Base-by-base conservation (phyloP, 768 basidiomycete genomes). In the Mycena pura region DNA sequence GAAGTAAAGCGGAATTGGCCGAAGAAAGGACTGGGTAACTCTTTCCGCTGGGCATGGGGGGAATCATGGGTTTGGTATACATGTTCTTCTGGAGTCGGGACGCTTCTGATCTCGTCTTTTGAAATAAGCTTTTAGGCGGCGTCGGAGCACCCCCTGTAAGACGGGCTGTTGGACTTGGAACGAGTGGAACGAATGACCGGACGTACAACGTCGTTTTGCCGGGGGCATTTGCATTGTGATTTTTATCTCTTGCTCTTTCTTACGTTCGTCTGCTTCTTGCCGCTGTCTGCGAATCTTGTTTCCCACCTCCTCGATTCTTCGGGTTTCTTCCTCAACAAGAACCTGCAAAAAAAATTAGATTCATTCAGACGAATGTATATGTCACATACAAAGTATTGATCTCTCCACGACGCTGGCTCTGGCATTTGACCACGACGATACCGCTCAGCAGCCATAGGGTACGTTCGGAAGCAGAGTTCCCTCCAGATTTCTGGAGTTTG, bases 161-260 rank as follows among this genome's bases (percentile, higher is more conserved):
- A 56, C 21, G 47, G 39, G 36, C 45, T 32, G 48, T 62, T 65
- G 55, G 68, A 28, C 52, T n/a, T 40, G 65, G 57, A 67, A 41
- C 64, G 61, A 60, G 38, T 53, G 41, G 48, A 60, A 62, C 36
- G 32, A 49, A 57, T 55, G 60, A 46, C 57, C 41, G 39, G 28
- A 70, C 86, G 72, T 74, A 90, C 89, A 90, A 69, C 77, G 68
- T 69, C 91, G 88, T 75, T 91, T 92, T 27, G 81, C 65, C 21
- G 85, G 87, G 25, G 90, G 90, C 14, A 90, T 65, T 63, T 78
- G 83, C 73, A 91, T 89, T 17, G 90, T 93, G 51, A 87, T 68
- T 72, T 91, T 92, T 59, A 94, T 84, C 73, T 89, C 87, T 59
- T 86, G 82, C 73, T 90, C 89, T 73, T 82, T 91, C 78, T 89